Conservation (phyloP, 1,139 yeast species). For the Lodderomyces elongisporus region DNA sequence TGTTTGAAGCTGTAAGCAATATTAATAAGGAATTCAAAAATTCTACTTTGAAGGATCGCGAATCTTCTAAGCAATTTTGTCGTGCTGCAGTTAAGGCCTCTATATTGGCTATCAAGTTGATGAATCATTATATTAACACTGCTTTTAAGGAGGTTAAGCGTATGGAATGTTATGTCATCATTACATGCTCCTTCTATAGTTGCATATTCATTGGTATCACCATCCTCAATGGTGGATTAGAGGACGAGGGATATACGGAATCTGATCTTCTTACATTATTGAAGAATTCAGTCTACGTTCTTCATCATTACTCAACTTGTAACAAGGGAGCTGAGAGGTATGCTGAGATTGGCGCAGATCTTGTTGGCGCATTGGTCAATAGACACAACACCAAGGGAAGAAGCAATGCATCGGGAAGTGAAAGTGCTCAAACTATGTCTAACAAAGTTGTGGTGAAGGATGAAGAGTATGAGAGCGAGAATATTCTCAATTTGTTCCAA, state of each 20-base stretch:
- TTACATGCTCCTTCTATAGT: conserved; percentile 16
- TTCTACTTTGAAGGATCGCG: conserved; percentile 7
- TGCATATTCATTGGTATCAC: conserved; percentile 17
- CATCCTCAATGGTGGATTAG: conserved; percentile 13
- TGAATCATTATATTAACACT: conserved; percentile 15
- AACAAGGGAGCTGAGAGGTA: conserved; percentile 16
- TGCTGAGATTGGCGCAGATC: conserved; percentile 14
- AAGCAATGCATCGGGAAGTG: neutral
- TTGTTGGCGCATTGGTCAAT: conserved; percentile 14
- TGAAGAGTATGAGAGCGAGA: conserved; percentile 7
- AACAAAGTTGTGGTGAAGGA: conserved; percentile 3
- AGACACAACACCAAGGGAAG: conserved; percentile 5
- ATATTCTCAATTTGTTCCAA: conserved; percentile 13
- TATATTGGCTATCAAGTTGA: conserved; percentile 15
- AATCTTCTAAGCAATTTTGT: conserved; percentile 12
- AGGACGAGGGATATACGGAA: conserved; percentile 14
- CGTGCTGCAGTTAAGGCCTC: conserved; percentile 17
- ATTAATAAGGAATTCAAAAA: conserved; percentile 8
- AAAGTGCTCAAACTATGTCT: too few species aligned
- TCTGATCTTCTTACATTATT: conserved; percentile 14
- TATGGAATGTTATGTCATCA: conserved; percentile 16
- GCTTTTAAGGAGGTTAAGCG: conserved; percentile 11
- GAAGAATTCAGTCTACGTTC: conserved; percentile 13
- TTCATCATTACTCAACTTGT: conserved; percentile 14
- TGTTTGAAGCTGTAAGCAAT: conserved; percentile 18